Evolutionary conservation across 2,329 filamentous ascomycete species (phyloP).

Genomic region (Pezicula radicicola): DNA sequence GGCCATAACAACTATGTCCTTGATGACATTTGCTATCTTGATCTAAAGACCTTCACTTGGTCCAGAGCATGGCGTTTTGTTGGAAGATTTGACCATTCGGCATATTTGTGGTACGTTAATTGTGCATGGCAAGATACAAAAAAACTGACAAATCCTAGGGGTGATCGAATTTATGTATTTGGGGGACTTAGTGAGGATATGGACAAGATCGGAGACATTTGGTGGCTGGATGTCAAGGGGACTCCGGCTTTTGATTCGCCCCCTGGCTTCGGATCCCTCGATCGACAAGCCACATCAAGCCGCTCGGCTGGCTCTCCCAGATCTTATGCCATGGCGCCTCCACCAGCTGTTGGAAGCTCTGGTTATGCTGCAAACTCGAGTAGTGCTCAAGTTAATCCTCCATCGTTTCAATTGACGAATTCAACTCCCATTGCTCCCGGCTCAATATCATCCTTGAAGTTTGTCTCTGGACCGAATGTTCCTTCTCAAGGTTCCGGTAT

Average conservation of each 20-base stretch:
- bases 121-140: background rate
- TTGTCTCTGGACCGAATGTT: conserved; percentile 81
- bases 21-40: conserved; percentile 94
- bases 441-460: conserved; percentile 84
- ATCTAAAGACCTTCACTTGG: conserved; percentile 97
- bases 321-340: conserved; percentile 46
- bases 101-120: conserved; percentile 72
- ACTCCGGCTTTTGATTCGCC: conserved; percentile 78
- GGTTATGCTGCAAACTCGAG: conserved; percentile 68
- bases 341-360: conserved; percentile 53
- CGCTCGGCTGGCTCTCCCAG: conserved; percentile 46
- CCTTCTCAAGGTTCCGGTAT: conserved; percentile 87
- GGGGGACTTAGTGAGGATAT: conserved; percentile 93
- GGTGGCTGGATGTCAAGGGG: conserved; percentile 95
- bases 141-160: conserved; percentile 32
- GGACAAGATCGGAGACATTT: conserved; percentile 94
- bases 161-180: conserved; percentile 92
- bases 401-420: conserved; percentile 62
- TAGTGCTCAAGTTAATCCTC: conserved; percentile 63
- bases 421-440: conserved; percentile 87
- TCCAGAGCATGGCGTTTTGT: conserved; percentile 95
- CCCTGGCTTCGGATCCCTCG: conserved; percentile 53
- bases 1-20: conserved; percentile 89
- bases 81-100: conserved; percentile 89
- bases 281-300: conserved; percentile 30